Percentiles rank a stretch among this genome's conserved stretches.
Evolutionary conservation across 345 rosid species (phyloP).

Genomic region (Carallia brachiata): DNA sequence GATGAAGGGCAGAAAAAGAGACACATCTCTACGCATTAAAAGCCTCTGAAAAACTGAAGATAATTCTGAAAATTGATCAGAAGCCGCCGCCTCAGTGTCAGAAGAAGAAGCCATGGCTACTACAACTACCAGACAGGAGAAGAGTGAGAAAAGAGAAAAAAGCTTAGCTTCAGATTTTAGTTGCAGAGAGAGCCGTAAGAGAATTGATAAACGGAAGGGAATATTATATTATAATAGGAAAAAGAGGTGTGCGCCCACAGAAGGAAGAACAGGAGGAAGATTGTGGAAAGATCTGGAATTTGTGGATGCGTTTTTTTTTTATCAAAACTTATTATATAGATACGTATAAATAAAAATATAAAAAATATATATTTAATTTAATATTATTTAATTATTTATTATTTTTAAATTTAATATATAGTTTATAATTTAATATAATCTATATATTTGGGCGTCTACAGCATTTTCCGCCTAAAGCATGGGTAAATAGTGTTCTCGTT

Average conservation of each 20-base stretch:
- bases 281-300: conserved; percentile 23
- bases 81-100: neutral
- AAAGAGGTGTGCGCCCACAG: conserved; percentile 1
- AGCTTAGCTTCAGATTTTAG: neutral
- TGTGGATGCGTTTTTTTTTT: neutral
- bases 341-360: no score
- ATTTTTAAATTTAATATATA: no score
- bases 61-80: neutral
- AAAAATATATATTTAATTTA: no score
- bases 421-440: no score
- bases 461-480: no score
- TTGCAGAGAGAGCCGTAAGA: neutral
- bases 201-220: rapidly evolving
- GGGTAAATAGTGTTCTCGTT: no score
- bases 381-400: no score
- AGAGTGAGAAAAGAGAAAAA: neutral
- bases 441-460: no score
- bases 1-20: conserved; percentile 44
- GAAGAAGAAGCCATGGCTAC: conserved; percentile 16
- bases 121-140: neutral
- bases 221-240: neutral
- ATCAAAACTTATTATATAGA: no score
- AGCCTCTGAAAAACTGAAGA: conserved; percentile 43
- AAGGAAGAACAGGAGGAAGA: neutral
- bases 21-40: conserved; percentile 37